These are phyloP conservation scores for Selaginella moellendorffii DNA, from an alignment of 75 land plant genomes.

Conservation along the genomic window DNA sequence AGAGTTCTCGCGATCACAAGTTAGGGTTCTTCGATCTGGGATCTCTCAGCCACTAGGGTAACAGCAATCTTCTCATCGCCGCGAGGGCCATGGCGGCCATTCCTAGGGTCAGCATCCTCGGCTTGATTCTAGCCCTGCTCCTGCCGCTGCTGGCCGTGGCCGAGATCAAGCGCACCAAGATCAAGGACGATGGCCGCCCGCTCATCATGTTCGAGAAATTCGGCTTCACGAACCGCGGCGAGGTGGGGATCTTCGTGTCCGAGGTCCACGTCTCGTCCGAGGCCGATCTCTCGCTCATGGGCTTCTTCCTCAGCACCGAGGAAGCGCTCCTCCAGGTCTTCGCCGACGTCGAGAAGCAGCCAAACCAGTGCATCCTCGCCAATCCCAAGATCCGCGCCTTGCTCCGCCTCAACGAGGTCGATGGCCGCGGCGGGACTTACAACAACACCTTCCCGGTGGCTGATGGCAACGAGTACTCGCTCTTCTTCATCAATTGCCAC, in stretches of 20 bases:
- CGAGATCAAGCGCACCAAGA: constrained; percentile 40
- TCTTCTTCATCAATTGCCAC: constrained; percentile 52
- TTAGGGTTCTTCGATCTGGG: too few species aligned
- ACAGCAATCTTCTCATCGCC: too few species aligned
- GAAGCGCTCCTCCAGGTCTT: constrained; percentile 43
- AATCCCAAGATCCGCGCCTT: constrained; percentile 32
- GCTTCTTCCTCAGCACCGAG: constrained; percentile 59
- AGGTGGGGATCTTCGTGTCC: constrained; percentile 19
- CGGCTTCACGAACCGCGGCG: constrained; percentile 37
- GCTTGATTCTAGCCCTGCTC: not conserved
- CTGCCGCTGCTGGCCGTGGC: constrained; percentile 4
- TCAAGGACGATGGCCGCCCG: constrained; percentile 32
- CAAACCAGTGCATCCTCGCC: constrained; percentile 23
- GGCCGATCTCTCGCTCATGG: constrained; percentile 31
- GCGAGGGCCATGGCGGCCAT: too few species aligned
- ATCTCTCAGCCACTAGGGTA: too few species aligned
- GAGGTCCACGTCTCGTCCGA: constrained; percentile 12
- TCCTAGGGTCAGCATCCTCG: not conserved
- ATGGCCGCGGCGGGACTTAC: not conserved
- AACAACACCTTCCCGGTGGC: constrained; percentile 3
- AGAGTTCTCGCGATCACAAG: too few species aligned
- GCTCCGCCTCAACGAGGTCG: constrained; percentile 25
- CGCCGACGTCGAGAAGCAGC: constrained; percentile 13
- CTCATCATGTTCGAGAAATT: constrained; percentile 52
- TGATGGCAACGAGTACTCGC: constrained; percentile 49